Evolutionary conservation across 768 basidiomycete species (phyloP), one percentile per base, ranked within the genome.

Genomic region (Dioszegia crocea): DNA sequence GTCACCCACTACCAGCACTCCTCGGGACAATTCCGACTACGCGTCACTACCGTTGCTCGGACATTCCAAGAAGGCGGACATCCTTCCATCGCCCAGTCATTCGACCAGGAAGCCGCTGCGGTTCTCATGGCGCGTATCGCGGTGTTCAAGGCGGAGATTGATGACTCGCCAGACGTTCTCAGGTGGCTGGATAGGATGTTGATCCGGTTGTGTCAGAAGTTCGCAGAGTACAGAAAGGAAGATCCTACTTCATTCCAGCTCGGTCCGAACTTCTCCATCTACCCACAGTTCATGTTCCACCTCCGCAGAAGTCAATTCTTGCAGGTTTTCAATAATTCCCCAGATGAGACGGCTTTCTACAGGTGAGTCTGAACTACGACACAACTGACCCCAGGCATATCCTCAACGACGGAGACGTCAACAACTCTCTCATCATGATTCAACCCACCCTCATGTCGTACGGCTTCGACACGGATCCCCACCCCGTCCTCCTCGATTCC

Each of bases 221-320:
- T 98, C 71, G 96, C 96, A 48, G 93, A 97, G 74, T 99, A 98
- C 74, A 81, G 93, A 69, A 98, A 98, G 80, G 96, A 98, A 78
- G 96, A 98, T 74, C 89, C 96, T 10, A 83, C 86, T 36, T 91
- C 88, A 74, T 98, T 99, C 83, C 82, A 91, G 66, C 81, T 99
- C 64, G 82, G 85, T 56, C 91, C 96, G 75, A 96, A 96, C 78
- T 98, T 99, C 79, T 89, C 89, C 75, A 97, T 99, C 69, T 99
- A 99, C 77, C 96, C 96, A 16, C 96, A 98, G 75, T 99, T 99
- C 81, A 99, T 98, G 96, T 99, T 98, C 86, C 96, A 99, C 79
- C 78, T 99, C 61, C 83, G 94, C 59, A 81, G 96, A 76, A 91
- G 89, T 82, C 94, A 98, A 79, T 98, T 99, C 81, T 81, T 99